phyloP scores from a whole-genome alignment of 2,329 filamentous ascomycete genomes.

The Thermochaetoides dissita region DNA sequence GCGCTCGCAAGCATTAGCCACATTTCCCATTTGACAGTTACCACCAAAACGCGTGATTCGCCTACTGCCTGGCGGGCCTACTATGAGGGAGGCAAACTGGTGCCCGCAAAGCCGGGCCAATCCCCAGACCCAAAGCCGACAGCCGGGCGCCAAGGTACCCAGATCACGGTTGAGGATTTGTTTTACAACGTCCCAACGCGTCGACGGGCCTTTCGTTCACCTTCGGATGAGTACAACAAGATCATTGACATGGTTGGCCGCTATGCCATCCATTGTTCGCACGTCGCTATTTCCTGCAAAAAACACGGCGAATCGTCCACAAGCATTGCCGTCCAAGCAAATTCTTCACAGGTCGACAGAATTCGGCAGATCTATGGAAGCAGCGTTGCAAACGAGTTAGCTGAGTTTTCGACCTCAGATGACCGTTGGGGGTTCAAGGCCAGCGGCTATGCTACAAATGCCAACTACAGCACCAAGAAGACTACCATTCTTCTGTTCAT shows the following conservation, averaged over 20 bases:
- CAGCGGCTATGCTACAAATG: constrained; percentile 71
- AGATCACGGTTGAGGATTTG: constrained; percentile 90
- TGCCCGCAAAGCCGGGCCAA: constrained; percentile 76
- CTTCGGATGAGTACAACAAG: constrained; percentile 92
- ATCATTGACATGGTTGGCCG: constrained; percentile 89
- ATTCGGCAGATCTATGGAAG: constrained; percentile 84
- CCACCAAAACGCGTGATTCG: constrained; percentile 81
- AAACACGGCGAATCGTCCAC: constrained; percentile 81
- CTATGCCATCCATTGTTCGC: constrained; percentile 80
- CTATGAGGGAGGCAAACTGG: constrained; percentile 71
- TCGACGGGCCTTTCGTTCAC: constrained; percentile 75
- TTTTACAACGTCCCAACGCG: constrained; percentile 94
- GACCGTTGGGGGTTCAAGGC: constrained; percentile 73
- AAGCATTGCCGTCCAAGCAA: constrained; percentile 64
- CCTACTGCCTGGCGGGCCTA: constrained; percentile 81
- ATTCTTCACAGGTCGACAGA: constrained; percentile 60
- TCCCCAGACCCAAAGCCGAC: constrained; percentile 72
- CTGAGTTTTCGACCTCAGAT: constrained; percentile 60
- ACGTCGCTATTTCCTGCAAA: constrained; percentile 93
- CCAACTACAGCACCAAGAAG: constrained; percentile 87
- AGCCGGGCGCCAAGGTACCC: constrained; percentile 78
- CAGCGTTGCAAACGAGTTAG: constrained; percentile 72
- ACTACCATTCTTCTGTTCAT: constrained; percentile 85
- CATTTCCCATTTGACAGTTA: constrained; percentile 89
- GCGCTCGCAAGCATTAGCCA: constrained; percentile 96